These are phyloP conservation scores for Cordyceps militaris DNA, from an alignment of 2,329 filamentous ascomycete species.

Conservation along the genomic window DNA sequence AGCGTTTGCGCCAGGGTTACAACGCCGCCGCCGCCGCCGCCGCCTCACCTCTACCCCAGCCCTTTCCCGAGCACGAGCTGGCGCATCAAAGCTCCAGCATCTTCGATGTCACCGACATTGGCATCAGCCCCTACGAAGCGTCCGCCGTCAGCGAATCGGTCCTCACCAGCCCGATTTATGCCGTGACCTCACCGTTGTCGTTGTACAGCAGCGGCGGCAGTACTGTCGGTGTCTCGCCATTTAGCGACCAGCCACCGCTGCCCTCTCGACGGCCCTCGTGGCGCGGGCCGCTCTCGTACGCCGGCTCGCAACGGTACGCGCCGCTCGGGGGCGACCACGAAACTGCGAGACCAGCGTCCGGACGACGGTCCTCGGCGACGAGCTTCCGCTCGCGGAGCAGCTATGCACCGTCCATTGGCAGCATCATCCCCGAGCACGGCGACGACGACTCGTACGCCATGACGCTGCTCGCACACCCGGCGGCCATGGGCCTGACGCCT, in stretches of 20 bases:
- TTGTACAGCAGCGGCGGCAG: constrained; percentile 26
- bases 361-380: constrained; percentile 19
- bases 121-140: constrained; percentile 22
- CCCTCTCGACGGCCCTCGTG: constrained; percentile 1
- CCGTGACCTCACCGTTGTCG: constrained; percentile 33
- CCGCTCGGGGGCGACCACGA: constrained; percentile 1
- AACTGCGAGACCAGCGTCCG: not conserved
- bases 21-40: not conserved
- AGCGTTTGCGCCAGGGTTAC: constrained; percentile 20
- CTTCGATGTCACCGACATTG: constrained; percentile 26
- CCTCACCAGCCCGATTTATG: constrained; percentile 21
- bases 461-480: constrained; percentile 34
- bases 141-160: constrained; percentile 6
- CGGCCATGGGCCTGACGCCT: constrained; percentile 31
- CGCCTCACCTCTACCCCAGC: not conserved
- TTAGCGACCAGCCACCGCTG: not conserved
- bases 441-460: constrained; percentile 37
- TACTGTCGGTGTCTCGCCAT: not conserved
- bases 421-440: constrained; percentile 24
- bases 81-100: constrained; percentile 28
- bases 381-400: constrained; percentile 19
- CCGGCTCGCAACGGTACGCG: constrained; percentile 5
- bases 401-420: constrained; percentile 20
- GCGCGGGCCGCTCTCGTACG: constrained; percentile 5
- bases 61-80: constrained; percentile 17